Evolutionary conservation across 495 filamentous ascomycete genomes (phyloP).

Genomic region (Sporormia fimetaria): DNA sequence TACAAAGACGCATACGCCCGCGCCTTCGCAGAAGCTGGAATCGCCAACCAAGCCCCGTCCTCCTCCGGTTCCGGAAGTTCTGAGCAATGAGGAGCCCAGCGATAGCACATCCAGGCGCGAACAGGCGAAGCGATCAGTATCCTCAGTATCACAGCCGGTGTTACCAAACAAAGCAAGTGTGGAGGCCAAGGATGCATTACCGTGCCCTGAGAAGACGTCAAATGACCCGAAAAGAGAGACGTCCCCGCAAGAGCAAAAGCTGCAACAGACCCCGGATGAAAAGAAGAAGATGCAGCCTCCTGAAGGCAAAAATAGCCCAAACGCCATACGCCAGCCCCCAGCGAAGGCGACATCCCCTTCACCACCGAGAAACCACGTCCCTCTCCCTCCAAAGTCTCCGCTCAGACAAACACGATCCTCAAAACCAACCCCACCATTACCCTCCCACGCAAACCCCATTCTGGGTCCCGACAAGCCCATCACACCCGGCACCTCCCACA

Average conservation of each 20-base stretch:
- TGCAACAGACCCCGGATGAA: neutral
- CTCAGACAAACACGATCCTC: constrained; percentile 10
- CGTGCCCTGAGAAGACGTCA: constrained; percentile 8
- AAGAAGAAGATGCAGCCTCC: too few relatives aligned
- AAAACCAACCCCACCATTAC: constrained; percentile 27
- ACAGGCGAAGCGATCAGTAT: constrained; percentile 14
- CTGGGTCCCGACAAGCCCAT: constrained; percentile 39
- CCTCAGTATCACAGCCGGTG: constrained; percentile 17
- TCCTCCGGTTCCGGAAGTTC: constrained; percentile 17
- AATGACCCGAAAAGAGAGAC: constrained; percentile 4
- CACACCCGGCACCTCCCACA: constrained; percentile 69
- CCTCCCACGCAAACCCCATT: too few relatives aligned
- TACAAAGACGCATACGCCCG: neutral
- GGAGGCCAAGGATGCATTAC: constrained; percentile 5
- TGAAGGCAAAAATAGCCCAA: too few relatives aligned
- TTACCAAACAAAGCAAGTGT: constrained; percentile 6
- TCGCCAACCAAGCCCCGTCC: constrained; percentile 13
- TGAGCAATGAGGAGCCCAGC: constrained; percentile 20
- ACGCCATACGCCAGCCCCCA: too few relatives aligned
- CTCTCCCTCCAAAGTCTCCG: neutral
- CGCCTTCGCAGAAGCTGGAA: constrained; percentile 3
- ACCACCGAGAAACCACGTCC: too few relatives aligned
- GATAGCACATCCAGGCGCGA: constrained; percentile 13
- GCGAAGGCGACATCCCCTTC: too few relatives aligned
- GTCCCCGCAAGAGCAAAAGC: neutral